phyloP scores from a whole-genome alignment of 495 filamentous ascomycete genomes.

The Eremomyces bilateralis region DNA sequence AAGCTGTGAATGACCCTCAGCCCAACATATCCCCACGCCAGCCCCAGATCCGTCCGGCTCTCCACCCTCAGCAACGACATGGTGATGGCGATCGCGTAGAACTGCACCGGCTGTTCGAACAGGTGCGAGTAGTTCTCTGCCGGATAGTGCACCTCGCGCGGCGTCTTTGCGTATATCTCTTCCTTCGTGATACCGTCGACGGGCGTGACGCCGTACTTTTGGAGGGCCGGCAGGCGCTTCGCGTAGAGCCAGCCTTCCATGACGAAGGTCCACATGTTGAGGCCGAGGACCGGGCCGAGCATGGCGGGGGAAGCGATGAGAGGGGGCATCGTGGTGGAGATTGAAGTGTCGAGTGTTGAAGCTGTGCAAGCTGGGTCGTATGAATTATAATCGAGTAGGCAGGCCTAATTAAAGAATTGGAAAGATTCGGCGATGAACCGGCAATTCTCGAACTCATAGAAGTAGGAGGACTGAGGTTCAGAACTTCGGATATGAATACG shows the following conservation, averaged over 20 bases:
- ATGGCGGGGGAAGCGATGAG: background rate
- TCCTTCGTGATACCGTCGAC: background rate
- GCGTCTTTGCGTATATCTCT: slow-evolving; percentile 8
- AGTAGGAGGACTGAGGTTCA: no score
- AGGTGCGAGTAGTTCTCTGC: slow-evolving; percentile 16
- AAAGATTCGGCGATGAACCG: no score
- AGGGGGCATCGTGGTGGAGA: background rate
- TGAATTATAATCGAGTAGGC: no score
- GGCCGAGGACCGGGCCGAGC: slow-evolving; percentile 8
- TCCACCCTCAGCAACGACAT: slow-evolving; percentile 5
- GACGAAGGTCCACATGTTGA: slow-evolving; percentile 12
- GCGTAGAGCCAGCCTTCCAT: slow-evolving; percentile 16
- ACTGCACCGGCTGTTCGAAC: slow-evolving; percentile 13
- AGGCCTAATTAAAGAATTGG: no score
- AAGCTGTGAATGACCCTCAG: slow-evolving; percentile 11
- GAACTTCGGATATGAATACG: no score
- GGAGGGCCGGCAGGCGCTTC: slow-evolving; percentile 7
- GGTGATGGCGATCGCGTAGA: slow-evolving; percentile 13
- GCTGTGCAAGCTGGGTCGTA: no score
- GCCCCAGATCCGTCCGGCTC: slow-evolving; percentile 1
- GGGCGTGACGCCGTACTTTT: background rate
- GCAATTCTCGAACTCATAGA: no score
- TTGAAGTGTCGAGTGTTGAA: no score
- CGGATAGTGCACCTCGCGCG: slow-evolving; percentile 7
- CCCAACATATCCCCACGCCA: slow-evolving; percentile 14